These are phyloP conservation scores for Sarocladiaceae sp. DNA, from an alignment of 2,329 filamentous ascomycete genomes.

Conservation along the genomic window DNA sequence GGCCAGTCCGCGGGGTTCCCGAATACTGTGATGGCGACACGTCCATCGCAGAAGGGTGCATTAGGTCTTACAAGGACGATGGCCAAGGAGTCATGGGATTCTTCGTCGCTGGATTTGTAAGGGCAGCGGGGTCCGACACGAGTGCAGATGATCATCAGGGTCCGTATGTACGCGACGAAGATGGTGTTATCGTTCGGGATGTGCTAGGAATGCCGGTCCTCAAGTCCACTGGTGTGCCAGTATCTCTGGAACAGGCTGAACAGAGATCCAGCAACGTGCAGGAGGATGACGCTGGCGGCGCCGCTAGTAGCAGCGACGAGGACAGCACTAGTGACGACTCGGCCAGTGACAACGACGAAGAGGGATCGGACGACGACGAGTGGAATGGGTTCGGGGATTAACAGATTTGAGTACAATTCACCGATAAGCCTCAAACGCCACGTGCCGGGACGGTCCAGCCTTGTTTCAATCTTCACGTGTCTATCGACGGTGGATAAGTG, in stretches of 20 bases:
- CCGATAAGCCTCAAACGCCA: not conserved
- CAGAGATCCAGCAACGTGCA: constrained; percentile 22
- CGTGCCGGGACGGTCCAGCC: not conserved
- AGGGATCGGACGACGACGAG: constrained; percentile 18
- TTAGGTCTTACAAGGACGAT: constrained; percentile 77
- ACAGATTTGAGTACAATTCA: no score
- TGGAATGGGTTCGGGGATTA: constrained; percentile 30
- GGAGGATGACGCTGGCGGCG: constrained; percentile 18
- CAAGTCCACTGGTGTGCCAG: constrained; percentile 28
- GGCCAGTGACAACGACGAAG: constrained; percentile 11
- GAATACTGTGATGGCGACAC: constrained; percentile 45
- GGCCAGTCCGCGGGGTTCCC: constrained; percentile 62
- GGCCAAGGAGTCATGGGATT: constrained; percentile 88
- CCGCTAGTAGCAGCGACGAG: constrained; percentile 14
- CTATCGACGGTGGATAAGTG: not conserved
- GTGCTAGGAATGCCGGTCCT: constrained; percentile 31
- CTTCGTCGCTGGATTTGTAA: constrained; percentile 83
- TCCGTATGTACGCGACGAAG: constrained; percentile 50
- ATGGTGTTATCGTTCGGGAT: constrained; percentile 46
- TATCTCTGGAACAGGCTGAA: constrained; percentile 15
- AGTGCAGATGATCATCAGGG: constrained; percentile 31
- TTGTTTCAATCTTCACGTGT: constrained; percentile 1
- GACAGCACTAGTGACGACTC: constrained; percentile 10
- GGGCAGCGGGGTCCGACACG: constrained; percentile 14
- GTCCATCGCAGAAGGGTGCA: constrained; percentile 66